Conservation (phyloP, 129 eudicot species). For the Kitagawia praeruptora region DNA sequence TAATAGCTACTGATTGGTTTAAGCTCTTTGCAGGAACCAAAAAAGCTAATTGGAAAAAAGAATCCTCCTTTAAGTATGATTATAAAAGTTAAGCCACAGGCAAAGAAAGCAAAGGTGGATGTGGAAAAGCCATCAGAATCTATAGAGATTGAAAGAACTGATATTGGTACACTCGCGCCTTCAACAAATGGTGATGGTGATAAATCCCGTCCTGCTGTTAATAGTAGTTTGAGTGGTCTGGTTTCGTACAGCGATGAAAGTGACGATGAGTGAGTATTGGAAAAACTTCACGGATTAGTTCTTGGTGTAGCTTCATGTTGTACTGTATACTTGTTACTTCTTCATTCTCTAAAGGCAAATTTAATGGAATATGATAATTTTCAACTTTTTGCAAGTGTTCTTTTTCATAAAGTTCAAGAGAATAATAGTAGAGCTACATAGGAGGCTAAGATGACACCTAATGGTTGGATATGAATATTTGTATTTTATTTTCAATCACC, state of each 20-base stretch:
- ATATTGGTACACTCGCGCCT: constrained; percentile 8
- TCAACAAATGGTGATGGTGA: constrained; percentile 5
- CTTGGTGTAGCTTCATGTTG: background rate
- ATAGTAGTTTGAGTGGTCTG: constrained; percentile 43
- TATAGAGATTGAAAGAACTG: background rate
- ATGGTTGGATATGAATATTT: background rate
- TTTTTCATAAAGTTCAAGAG: background rate
- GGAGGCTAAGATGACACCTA: background rate
- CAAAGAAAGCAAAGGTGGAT: constrained; percentile 53
- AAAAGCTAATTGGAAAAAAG: constrained; percentile 32
- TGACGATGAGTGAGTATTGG: constrained; percentile 32
- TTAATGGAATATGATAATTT: background rate
- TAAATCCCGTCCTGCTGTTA: constrained; percentile 4
- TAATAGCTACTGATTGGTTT: background rate
- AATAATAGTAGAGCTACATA: background rate
- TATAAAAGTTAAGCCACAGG: constrained; percentile 71
- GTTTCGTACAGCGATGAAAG: constrained; percentile 87
- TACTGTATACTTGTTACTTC: background rate
- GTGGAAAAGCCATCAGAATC: constrained; percentile 23
- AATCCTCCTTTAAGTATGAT: constrained; percentile 43
- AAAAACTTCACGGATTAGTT: background rate
- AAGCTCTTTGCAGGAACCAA: constrained; percentile 32
- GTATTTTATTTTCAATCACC: background rate
- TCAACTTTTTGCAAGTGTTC: background rate
- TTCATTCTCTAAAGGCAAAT: background rate